Evolutionary conservation across 1,284 basidiomycete species (phyloP), one percentile per base, ranked within the genome.

Genomic region (Moesziomyces globuligerus): DNA sequence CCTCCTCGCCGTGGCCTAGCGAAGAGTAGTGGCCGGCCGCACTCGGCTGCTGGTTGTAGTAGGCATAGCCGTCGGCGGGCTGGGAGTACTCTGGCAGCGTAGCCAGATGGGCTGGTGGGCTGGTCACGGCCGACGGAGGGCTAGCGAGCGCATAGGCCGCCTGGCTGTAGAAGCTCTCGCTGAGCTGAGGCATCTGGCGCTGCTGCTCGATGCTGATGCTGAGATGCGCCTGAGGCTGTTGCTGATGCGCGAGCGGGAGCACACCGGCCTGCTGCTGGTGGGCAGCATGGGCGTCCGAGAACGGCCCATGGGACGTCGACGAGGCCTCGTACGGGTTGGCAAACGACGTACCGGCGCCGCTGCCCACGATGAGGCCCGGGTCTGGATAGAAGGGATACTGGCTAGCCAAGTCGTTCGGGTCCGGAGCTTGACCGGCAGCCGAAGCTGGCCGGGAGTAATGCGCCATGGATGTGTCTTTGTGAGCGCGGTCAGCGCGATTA

Each of bases 101-200:
- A 7, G 62, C 46, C 7, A 58, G 38, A n/a, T 37, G 43, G 15
- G 21, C 41, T 13, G 17, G 32, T 4, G 57, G 45, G 18, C 45
- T 50, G 4, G 45, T 36, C 2, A 47, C 56, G 3, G 45, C 48
- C 13, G 58, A 36, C 2, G 47, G 57, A 13, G 52, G 59, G 36
- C 56, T 50, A 9, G 62, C 52, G 11, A 76, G 60, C 2, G 74
- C 77, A n/a, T 56, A 51, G 0, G 77, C 77, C 5, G 77, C 75
- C 48, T 79, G 72, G 28, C 47, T 39, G 50, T 78, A 79, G 51
- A 79, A 79, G 65, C 74, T 76, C 38, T 74, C 60, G 59, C 68
- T 72, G 29, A 79, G 62, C 23, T 72, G 71, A 1, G 68, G 72
- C 48, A 53, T 45, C 32, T 53, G 54, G 21, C 46, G 46, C 8